These are phyloP conservation scores for Citrus inodora DNA, from an alignment of 345 rosid species.

Conservation along the genomic window DNA sequence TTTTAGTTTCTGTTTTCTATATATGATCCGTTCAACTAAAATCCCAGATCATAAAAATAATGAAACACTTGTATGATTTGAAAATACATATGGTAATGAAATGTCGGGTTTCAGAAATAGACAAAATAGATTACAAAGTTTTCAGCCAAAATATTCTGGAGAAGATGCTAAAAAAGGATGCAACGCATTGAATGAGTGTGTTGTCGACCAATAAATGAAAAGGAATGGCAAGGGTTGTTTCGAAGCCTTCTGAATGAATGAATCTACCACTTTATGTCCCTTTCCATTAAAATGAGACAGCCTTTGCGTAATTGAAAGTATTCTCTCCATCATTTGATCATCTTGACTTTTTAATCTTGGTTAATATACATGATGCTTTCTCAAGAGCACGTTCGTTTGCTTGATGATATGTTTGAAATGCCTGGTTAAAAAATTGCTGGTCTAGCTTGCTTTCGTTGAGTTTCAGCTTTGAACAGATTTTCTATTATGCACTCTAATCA, in stretches of 20 bases:
- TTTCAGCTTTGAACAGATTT: too few relatives aligned
- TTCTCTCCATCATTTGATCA: not conserved
- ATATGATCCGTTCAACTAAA: too few relatives aligned
- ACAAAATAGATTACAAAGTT: too few relatives aligned
- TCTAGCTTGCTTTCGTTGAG: too few relatives aligned
- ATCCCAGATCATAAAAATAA: too few relatives aligned
- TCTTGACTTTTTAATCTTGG: not conserved
- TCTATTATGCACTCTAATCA: too few relatives aligned
- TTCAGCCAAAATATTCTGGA: not conserved
- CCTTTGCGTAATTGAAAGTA: not conserved
- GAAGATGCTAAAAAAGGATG: not conserved
- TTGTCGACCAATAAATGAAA: not conserved
- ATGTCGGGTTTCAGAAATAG: too few relatives aligned
- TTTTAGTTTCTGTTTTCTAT: too few relatives aligned
- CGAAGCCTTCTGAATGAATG: not conserved
- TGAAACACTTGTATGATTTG: too few relatives aligned
- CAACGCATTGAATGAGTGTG: not conserved
- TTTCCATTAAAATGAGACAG: not conserved
- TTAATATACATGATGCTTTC: not conserved
- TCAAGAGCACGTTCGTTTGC: not conserved
- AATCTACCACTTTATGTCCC: too few relatives aligned
- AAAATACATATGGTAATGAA: too few relatives aligned
- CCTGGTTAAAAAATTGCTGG: too few relatives aligned
- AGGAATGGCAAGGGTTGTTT: constrained; percentile 16
- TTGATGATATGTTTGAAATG: not conserved